phyloP scores from a whole-genome alignment of 768 basidiomycete genomes.

The Calocera viscosa region DNA sequence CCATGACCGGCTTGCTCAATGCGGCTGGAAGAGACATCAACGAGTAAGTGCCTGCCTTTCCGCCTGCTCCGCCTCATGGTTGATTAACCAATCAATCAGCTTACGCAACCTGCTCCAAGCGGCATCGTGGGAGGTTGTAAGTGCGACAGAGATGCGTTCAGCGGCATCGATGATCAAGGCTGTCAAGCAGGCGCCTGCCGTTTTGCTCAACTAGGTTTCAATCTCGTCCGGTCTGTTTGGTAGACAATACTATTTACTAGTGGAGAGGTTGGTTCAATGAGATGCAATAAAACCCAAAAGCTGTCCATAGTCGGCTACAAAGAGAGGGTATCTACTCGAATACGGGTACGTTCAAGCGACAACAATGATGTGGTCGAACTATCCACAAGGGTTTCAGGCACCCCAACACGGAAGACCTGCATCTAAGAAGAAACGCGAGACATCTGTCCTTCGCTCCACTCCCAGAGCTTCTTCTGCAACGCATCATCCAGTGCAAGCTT shows the following conservation, averaged over 20 bases:
- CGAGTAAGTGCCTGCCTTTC: not conserved
- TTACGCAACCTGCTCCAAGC: not conserved
- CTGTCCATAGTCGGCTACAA: not conserved
- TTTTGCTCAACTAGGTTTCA: not conserved
- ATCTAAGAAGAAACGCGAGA: not conserved
- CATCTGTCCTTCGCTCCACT: conserved; percentile 5
- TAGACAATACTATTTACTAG: not conserved
- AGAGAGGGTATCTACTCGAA: not conserved
- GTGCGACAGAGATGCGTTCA: not conserved
- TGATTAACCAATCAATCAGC: not conserved
- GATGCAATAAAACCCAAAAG: not conserved
- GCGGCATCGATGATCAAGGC: conserved; percentile 6
- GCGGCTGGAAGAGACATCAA: not conserved
- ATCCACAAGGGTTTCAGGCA: not conserved
- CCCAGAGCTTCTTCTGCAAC: conserved; percentile 3
- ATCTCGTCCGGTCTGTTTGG: too few relatives aligned
- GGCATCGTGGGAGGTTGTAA: not conserved
- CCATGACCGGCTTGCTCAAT: not conserved
- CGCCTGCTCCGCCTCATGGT: not conserved
- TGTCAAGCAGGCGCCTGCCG: not conserved
- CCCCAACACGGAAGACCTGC: too few relatives aligned
- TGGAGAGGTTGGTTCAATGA: not conserved
- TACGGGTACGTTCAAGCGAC: too few relatives aligned
- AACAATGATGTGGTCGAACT: too few relatives aligned
- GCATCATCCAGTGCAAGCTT: not conserved